phyloP scores from a whole-genome alignment of 176 grass and related monocot species.

The Carex scoparia region DNA sequence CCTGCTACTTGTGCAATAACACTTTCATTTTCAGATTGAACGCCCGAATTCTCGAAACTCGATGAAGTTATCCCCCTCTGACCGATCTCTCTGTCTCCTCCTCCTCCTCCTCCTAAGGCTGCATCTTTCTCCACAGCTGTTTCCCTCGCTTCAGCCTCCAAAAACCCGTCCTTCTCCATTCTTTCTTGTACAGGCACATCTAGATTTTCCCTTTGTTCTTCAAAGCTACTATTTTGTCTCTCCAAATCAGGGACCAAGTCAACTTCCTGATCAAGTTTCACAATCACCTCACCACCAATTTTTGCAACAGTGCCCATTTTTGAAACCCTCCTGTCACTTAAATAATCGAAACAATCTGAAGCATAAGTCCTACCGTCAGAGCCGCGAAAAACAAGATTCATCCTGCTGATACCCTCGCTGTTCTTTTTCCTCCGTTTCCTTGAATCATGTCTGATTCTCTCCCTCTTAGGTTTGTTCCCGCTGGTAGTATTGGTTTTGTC shows the following conservation, averaged over 20 bases:
- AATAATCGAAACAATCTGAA: background rate
- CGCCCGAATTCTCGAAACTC: background rate
- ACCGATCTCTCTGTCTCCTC: background rate
- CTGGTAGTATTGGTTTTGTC: conserved; percentile 21
- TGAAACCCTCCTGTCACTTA: background rate
- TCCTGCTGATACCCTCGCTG: background rate
- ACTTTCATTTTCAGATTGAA: conserved; percentile 4
- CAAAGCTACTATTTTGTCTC: background rate
- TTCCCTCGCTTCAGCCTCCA: conserved; percentile 4
- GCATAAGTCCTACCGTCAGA: conserved; percentile 14
- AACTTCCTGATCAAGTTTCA: background rate
- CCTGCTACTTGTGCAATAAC: background rate
- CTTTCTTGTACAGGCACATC: background rate
- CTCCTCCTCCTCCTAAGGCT: background rate
- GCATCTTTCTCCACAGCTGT: background rate
- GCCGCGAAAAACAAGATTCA: background rate
- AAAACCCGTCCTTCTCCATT: background rate
- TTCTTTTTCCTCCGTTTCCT: background rate
- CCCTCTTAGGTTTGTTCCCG: background rate
- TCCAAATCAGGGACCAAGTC: background rate
- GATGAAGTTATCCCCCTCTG: background rate
- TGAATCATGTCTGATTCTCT: background rate
- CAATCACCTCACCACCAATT: conserved; percentile 3
- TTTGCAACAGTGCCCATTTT: background rate
- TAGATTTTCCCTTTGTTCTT: background rate